Evolutionary conservation across 164 flowering plant genomes (phyloP).

Genomic region (Chimonanthus salicifolius): DNA sequence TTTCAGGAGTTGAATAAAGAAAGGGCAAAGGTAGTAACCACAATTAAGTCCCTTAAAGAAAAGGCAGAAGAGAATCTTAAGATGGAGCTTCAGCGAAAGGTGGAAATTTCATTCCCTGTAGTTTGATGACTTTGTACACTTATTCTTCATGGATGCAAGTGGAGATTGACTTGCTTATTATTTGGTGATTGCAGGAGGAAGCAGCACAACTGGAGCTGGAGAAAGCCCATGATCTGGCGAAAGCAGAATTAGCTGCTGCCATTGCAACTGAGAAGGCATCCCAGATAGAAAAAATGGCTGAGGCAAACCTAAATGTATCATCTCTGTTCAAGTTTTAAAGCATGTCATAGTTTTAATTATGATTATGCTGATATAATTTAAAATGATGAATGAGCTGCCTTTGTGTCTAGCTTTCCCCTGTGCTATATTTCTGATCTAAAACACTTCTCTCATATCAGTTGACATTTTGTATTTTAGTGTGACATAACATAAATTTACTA

Average conservation of each 20-base stretch:
- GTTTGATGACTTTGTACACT: neutral
- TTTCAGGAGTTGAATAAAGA: conserved; percentile 81
- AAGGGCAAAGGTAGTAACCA: conserved; percentile 62
- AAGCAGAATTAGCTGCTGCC: conserved; percentile 80
- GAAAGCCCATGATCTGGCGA: conserved; percentile 64
- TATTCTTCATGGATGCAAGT: neutral
- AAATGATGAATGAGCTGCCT: neutral
- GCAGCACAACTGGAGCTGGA: conserved; percentile 61
- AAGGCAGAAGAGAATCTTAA: conserved; percentile 69
- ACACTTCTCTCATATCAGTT: neutral
- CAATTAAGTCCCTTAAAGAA: conserved; percentile 71
- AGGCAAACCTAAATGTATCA: conserved; percentile 87
- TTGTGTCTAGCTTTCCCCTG: neutral
- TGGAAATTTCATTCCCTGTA: conserved; percentile 14
- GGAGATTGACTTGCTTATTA: neutral
- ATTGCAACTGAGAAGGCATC: conserved; percentile 87
- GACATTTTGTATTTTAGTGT: neutral
- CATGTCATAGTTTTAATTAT: neutral
- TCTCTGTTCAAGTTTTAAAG: conserved; percentile 1
- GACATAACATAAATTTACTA: neutral
- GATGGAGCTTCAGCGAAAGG: conserved; percentile 81
- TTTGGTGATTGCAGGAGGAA: conserved; percentile 49
- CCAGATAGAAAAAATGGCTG: conserved; percentile 88
- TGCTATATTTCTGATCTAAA: neutral
- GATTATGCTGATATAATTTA: neutral